A percentile compares a stretch with the other conserved stretches of the same genome.
Conservation (phyloP, 495 filamentous ascomycete genomes). For the Xylaria flabelliformis region DNA sequence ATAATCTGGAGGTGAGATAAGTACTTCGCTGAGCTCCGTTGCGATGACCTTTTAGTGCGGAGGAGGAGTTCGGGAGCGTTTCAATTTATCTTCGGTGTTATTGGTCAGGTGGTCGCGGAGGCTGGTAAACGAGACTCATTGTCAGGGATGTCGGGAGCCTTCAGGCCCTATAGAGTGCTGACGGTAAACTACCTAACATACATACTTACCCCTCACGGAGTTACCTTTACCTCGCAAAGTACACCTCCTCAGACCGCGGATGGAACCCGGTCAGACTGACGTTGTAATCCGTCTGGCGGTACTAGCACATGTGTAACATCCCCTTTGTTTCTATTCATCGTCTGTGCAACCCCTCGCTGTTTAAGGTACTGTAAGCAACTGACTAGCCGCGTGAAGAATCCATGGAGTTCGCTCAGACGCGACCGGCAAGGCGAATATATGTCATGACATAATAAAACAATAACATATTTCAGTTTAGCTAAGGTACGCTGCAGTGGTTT, state of each 20-base stretch:
- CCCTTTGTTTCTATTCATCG: not conserved
- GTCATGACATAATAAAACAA: not conserved
- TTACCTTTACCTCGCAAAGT: not conserved
- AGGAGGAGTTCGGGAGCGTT: not conserved
- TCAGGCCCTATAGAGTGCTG: constrained; percentile 17
- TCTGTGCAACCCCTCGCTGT: not conserved
- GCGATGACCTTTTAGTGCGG: not conserved
- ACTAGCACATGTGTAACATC: not conserved
- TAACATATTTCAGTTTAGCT: not conserved
- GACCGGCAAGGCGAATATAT: not conserved
- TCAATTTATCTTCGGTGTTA: not conserved
- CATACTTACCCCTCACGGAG: constrained; percentile 4
- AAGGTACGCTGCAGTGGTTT: too few relatives aligned
- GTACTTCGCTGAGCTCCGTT: not conserved
- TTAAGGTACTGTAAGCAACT: not conserved
- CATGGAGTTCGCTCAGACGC: not conserved
- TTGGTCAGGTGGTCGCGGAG: not conserved
- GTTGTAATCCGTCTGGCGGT: constrained; percentile 24
- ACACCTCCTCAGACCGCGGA: constrained; percentile 23
- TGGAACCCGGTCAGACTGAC: constrained; percentile 22
- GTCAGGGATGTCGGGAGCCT: not conserved
- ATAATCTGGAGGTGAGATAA: not conserved
- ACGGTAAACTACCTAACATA: not conserved
- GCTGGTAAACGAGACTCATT: constrained; percentile 6
- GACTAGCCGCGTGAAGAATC: not conserved